Evolutionary conservation across 495 filamentous ascomycete genomes (phyloP).

Genomic region (Chaetomium fimeti): DNA sequence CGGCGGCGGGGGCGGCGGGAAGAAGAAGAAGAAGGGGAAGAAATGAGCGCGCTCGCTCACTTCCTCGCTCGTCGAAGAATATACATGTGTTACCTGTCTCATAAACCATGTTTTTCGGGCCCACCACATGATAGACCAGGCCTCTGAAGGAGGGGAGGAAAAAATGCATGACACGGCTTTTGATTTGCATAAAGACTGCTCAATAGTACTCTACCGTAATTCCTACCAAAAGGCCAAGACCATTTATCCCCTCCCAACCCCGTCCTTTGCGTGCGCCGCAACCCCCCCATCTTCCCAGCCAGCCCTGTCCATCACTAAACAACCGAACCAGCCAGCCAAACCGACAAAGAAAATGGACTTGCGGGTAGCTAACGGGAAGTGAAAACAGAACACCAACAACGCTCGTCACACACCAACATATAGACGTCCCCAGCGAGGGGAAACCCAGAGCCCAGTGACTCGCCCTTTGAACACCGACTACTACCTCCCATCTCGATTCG

Average conservation of each 20-base stretch:
- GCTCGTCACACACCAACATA: background rate
- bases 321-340: background rate
- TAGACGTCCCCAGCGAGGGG: background rate
- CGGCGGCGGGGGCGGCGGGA: constrained; percentile 40
- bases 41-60: constrained; percentile 42
- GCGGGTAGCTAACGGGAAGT: background rate
- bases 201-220: constrained; percentile 18
- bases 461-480: background rate
- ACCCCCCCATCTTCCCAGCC: background rate
- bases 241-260: background rate
- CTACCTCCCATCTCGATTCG: background rate
- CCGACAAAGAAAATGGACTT: background rate
- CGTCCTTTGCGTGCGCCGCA: background rate
- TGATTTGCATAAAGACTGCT: constrained; percentile 8
- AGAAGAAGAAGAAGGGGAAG: constrained; percentile 69
- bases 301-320: background rate
- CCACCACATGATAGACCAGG: background rate
- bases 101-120: background rate
- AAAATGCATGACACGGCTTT: background rate
- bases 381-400: constrained; percentile 2
- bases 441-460: background rate
- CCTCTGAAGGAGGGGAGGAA: background rate
- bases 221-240: background rate
- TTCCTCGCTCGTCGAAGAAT: background rate
- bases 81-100: background rate